phyloP scores from a whole-genome alignment of 2,329 filamentous ascomycete species.

The Domatiomyces globalis region DNA sequence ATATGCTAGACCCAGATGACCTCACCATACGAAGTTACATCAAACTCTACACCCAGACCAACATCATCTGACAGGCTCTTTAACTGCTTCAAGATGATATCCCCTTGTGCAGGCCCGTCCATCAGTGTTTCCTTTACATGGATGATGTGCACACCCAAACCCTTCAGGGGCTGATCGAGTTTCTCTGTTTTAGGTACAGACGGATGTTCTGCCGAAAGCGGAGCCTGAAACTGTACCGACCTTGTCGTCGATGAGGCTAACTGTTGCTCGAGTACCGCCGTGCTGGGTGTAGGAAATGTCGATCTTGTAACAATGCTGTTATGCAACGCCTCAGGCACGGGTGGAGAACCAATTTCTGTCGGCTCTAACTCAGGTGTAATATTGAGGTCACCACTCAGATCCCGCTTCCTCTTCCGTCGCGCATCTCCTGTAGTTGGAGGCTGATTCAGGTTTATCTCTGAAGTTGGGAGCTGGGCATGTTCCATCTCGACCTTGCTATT shows the following conservation, averaged over 20 bases:
- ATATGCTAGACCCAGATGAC: slow-evolving; percentile 28
- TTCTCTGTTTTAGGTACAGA: slow-evolving; percentile 1
- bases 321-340: slow-evolving; percentile 7
- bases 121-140: slow-evolving; percentile 79
- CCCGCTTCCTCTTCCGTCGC: slow-evolving; percentile 29
- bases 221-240: slow-evolving; percentile 7
- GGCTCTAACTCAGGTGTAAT: slow-evolving; percentile 8
- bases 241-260: not conserved
- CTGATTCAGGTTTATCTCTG: slow-evolving; percentile 9
- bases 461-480: not conserved
- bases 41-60: slow-evolving; percentile 64
- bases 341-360: slow-evolving; percentile 5
- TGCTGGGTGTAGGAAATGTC: slow-evolving; percentile 1
- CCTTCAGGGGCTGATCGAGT: slow-evolving; percentile 37
- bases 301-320: slow-evolving; percentile 1
- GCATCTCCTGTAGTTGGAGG: slow-evolving; percentile 11
- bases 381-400: slow-evolving; percentile 12
- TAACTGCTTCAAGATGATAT: slow-evolving; percentile 58
- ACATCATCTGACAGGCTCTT: slow-evolving; percentile 48
- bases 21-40: slow-evolving; percentile 54
- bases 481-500: not conserved
- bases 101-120: slow-evolving; percentile 51
- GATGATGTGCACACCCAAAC: slow-evolving; percentile 72
- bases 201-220: not conserved
- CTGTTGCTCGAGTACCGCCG: not conserved